phyloP scores from a whole-genome alignment of 2,329 filamentous ascomycete species.

The Cercospora sesami region DNA sequence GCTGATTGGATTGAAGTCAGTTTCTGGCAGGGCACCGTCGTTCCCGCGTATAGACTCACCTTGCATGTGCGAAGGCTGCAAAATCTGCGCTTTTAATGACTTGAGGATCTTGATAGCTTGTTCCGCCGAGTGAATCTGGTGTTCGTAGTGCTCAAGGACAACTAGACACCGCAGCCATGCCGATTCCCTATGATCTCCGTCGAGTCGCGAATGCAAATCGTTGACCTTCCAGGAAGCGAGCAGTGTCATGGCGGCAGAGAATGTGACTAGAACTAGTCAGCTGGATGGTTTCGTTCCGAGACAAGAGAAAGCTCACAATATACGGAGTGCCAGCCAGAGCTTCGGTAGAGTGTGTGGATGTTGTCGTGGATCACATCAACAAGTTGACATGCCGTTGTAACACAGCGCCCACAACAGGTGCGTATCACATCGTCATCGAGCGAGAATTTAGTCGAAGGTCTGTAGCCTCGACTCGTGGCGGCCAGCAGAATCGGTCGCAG shows the following conservation, averaged over 20 bases:
- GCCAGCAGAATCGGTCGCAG: slow-evolving; percentile 36
- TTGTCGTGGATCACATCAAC: slow-evolving; percentile 41
- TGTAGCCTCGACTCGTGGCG: slow-evolving; percentile 35
- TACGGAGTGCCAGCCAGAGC: slow-evolving; percentile 32
- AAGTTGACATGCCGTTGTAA: slow-evolving; percentile 40
- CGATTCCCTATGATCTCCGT: slow-evolving; percentile 23
- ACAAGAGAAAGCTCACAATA: slow-evolving; percentile 17
- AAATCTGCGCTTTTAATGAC: slow-evolving; percentile 26
- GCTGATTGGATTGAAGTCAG: neutral
- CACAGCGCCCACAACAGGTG: slow-evolving; percentile 33
- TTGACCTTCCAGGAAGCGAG: slow-evolving; percentile 29
- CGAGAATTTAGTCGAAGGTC: slow-evolving; percentile 31
- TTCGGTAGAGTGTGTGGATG: slow-evolving; percentile 30
- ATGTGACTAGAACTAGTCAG: slow-evolving; percentile 20
- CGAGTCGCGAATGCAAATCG: slow-evolving; percentile 7
- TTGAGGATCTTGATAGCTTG: slow-evolving; percentile 29
- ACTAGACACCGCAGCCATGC: slow-evolving; percentile 28
- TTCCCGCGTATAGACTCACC: neutral
- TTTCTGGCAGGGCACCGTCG: rapidly evolving
- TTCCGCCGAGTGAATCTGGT: slow-evolving; percentile 29
- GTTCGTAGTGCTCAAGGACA: slow-evolving; percentile 29
- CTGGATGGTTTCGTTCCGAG: neutral
- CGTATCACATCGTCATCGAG: slow-evolving; percentile 40
- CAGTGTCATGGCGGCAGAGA: slow-evolving; percentile 30
- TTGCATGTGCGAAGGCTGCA: slow-evolving; percentile 16